Evolutionary conservation across 108 stramenopile species (phyloP).

Genomic region (Skeletonema potamos): DNA sequence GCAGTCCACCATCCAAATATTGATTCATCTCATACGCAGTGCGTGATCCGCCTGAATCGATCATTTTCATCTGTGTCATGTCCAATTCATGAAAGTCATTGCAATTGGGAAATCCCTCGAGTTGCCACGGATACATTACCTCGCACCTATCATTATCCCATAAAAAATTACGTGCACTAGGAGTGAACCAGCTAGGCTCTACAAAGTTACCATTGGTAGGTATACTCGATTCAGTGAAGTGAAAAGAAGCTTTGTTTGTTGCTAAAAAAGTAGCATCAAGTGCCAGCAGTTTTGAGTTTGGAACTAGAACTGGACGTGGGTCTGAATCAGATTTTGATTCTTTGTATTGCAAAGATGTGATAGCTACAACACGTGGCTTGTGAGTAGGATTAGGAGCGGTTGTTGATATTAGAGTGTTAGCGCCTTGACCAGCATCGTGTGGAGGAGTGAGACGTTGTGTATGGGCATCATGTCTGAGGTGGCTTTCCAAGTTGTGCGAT

Average conservation of each 20-base stretch:
- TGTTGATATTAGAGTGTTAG: no score
- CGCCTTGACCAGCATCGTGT: no score
- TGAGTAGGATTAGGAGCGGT: no score
- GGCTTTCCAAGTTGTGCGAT: no score
- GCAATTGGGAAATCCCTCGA: constrained; percentile 34
- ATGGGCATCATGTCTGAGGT: no score
- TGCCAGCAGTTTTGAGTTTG: not conserved
- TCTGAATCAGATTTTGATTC: not conserved
- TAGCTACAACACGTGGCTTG: not conserved
- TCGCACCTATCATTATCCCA: constrained; percentile 23
- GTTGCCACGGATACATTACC: constrained; percentile 41
- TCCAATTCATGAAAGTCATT: constrained; percentile 43
- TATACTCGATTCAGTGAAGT: constrained; percentile 1
- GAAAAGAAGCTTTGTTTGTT: not conserved
- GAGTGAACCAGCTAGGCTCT: constrained; percentile 19
- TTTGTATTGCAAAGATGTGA: not conserved
- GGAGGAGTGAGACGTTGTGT: no score
- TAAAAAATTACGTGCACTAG: constrained; percentile 20
- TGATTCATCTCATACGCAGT: constrained; percentile 26
- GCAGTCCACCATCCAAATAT: not conserved
- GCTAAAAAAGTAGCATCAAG: not conserved
- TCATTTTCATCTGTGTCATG: constrained; percentile 12
- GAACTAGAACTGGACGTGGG: not conserved
- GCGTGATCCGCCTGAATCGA: constrained; percentile 5
- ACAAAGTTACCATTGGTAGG: constrained; percentile 6